Evolutionary conservation across 768 basidiomycete genomes (phyloP).

Genomic region (Russula virescens): DNA sequence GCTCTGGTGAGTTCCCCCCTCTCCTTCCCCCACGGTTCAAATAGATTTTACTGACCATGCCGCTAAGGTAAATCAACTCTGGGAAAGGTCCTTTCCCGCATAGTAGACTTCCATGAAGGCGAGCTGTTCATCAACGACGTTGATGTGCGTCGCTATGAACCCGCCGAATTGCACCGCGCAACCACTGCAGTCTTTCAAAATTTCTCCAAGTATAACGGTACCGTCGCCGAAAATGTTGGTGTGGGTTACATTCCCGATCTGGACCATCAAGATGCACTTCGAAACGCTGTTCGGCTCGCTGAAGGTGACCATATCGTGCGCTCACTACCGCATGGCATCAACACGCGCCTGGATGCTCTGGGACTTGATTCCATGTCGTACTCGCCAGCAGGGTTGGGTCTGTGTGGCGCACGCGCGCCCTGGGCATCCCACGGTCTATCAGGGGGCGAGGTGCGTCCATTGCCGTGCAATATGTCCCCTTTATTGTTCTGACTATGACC

Average conservation of each 20-base stretch:
- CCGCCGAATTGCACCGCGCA: constrained; percentile 67
- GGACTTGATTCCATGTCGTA: constrained; percentile 43
- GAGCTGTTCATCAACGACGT: constrained; percentile 62
- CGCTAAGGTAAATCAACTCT: constrained; percentile 77
- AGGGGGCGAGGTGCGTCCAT: constrained; percentile 67
- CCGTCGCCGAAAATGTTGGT: constrained; percentile 82
- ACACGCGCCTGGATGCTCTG: constrained; percentile 62
- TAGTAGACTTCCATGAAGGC: constrained; percentile 70
- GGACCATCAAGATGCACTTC: constrained; percentile 48
- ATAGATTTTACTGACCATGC: neutral
- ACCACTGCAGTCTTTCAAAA: constrained; percentile 81
- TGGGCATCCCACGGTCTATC: constrained; percentile 61
- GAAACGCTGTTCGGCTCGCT: constrained; percentile 62
- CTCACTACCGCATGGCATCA: constrained; percentile 63
- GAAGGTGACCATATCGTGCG: constrained; percentile 63
- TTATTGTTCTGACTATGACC: constrained; percentile 5
- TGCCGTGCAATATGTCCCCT: neutral
- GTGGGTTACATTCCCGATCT: constrained; percentile 67
- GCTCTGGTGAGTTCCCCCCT: constrained; percentile 52
- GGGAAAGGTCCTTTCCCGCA: constrained; percentile 72
- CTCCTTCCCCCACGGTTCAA: neutral
- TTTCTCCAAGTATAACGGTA: constrained; percentile 73
- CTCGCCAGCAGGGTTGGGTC: constrained; percentile 35
- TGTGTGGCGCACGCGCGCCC: constrained; percentile 35
- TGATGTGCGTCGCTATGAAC: constrained; percentile 59